phyloP scores from a whole-genome alignment of 192 early-diverging fungal genomes.

The Dissophora ornata region DNA sequence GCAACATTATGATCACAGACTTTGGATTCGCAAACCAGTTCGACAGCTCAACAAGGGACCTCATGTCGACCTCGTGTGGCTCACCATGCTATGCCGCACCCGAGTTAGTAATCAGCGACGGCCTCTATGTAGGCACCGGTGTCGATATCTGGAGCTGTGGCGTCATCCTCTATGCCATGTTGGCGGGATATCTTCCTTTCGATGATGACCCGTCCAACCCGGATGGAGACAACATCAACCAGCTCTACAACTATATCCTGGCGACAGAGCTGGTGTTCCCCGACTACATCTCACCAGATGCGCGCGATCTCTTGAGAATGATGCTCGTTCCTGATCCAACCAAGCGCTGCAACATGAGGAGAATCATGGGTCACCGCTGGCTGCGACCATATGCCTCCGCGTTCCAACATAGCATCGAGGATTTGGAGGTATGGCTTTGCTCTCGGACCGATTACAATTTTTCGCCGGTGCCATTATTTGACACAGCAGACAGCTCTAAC shows the following conservation, averaged over 20 bases:
- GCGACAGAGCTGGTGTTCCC: conserved; percentile 86
- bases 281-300: conserved; percentile 81
- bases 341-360: conserved; percentile 78
- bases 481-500: no score
- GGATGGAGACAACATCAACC: conserved; percentile 90
- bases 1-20: conserved; percentile 97
- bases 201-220: conserved; percentile 93
- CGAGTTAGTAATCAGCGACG: conserved; percentile 96
- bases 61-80: conserved; percentile 95
- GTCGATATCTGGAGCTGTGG: conserved; percentile 99
- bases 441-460: no score
- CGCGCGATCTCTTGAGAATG: conserved; percentile 83
- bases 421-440: conserved; percentile 53
- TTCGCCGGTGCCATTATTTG: not conserved
- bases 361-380: conserved; percentile 83
- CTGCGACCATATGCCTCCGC: conserved; percentile 59
- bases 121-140: conserved; percentile 93
- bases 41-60: conserved; percentile 73
- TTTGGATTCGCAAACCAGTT: conserved; percentile 98
- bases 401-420: conserved; percentile 60
- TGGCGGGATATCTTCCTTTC: conserved; percentile 89
- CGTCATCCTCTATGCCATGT: conserved; percentile 95
- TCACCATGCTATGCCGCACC: conserved; percentile 99
- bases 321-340: conserved; percentile 95
- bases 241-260: conserved; percentile 87